A percentile compares a stretch with the other conserved stretches of the same genome.
Evolutionary conservation across 2,329 filamentous ascomycete species (phyloP).

Genomic region (Akanthomyces lecanii): DNA sequence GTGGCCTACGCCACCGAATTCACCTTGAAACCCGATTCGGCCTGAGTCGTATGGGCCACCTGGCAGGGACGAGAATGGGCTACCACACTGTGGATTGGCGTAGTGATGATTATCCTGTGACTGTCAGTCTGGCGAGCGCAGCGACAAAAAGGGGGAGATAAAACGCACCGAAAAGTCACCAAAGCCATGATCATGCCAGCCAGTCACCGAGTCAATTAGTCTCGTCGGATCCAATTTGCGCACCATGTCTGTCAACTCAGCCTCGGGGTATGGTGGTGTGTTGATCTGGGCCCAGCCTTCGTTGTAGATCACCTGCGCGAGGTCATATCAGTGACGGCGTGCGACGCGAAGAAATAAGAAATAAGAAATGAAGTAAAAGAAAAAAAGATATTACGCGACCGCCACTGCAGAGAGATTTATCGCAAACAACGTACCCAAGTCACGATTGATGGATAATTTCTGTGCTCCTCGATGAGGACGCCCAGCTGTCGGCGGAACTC

Average conservation of each 20-base stretch:
- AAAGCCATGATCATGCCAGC: constrained; percentile 65
- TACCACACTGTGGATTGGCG: constrained; percentile 65
- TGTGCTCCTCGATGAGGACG: constrained; percentile 57
- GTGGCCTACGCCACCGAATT: constrained; percentile 66
- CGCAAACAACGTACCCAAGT: constrained; percentile 49
- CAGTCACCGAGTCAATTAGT: constrained; percentile 58
- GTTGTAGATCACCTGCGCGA: constrained; percentile 58
- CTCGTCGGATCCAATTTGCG: constrained; percentile 57
- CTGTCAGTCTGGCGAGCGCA: neutral
- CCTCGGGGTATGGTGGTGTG: constrained; percentile 49
- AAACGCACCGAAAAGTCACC: constrained; percentile 53
- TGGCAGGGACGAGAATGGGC: constrained; percentile 59
- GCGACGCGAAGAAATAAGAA: neutral
- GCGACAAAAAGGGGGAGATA: neutral
- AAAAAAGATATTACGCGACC: neutral
- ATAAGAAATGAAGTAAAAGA: neutral
- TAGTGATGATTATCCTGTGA: constrained; percentile 66
- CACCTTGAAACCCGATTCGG: constrained; percentile 65
- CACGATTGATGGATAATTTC: constrained; percentile 60
- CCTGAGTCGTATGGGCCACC: constrained; percentile 53
- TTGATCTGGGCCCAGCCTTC: constrained; percentile 65
- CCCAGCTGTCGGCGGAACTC: constrained; percentile 64
- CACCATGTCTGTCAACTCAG: constrained; percentile 51
- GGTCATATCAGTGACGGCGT: neutral
- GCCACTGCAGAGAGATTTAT: too few relatives aligned